Percentiles rank a stretch among this genome's conserved stretches.
Conservation (phyloP, 1,284 basidiomycete genomes). For the Sanguinoderma infundibulare region DNA sequence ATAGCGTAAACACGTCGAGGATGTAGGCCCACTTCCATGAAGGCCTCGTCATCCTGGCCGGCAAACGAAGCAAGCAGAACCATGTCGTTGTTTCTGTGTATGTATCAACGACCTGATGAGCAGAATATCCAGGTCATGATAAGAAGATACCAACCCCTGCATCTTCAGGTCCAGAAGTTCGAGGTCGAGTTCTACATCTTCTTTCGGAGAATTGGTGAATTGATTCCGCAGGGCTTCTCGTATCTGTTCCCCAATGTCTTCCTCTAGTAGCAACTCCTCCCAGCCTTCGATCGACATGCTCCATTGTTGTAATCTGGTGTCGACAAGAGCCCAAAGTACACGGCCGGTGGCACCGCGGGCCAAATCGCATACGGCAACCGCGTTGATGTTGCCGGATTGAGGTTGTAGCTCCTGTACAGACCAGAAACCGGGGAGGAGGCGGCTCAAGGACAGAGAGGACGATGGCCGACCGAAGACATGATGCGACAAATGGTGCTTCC, state of each 20-base stretch:
- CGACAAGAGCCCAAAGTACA: constrained; percentile 68
- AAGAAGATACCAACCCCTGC: constrained; percentile 49
- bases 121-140: neutral
- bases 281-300: constrained; percentile 64
- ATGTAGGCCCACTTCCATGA: constrained; percentile 44
- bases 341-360: constrained; percentile 42
- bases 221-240: constrained; percentile 47
- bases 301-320: constrained; percentile 73
- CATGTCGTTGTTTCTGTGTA: constrained; percentile 52
- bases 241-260: constrained; percentile 52
- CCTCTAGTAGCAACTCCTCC: constrained; percentile 64
- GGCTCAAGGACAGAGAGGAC: constrained; percentile 55
- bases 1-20: constrained; percentile 70
- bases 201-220: constrained; percentile 41
- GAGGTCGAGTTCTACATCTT: constrained; percentile 58
- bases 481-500: constrained; percentile 62
- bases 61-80: constrained; percentile 72
- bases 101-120: neutral
- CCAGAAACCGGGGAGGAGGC: constrained; percentile 63
- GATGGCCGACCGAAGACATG: constrained; percentile 63
- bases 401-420: constrained; percentile 39
- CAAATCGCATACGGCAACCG: constrained; percentile 55
- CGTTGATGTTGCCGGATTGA: constrained; percentile 60
- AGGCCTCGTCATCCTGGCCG: constrained; percentile 50
- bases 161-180: constrained; percentile 73